Evolutionary conservation across 306 rosid genomes (phyloP), one percentile per base, ranked within the genome.

Genomic region (Betula pendula): DNA sequence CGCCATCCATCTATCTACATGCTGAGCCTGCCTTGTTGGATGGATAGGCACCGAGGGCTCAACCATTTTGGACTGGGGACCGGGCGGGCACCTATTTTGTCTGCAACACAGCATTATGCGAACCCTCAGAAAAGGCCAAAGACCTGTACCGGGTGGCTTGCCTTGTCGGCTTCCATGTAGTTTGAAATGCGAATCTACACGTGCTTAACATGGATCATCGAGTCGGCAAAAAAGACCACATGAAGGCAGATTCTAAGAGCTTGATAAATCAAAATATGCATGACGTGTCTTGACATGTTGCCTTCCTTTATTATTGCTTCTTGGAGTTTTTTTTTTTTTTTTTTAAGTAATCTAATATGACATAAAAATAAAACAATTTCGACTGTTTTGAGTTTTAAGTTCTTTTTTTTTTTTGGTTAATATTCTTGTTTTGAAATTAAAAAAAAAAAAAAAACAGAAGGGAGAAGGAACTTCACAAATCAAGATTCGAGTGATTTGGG

Each of bases 21-120:
- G 35, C 29, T 70, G 4, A 70, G 6, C 19, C 29, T 82, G 91
- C 81, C 67, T 72, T 62, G 91, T 85, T 88, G 91, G 94, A 83
- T 83, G 91, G 93, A 92, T 88, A 84, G 79, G 70, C 73, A 78
- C 62, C 15, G 42, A 42, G 71, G 63, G 29, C 22, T 42, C 19
- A 38, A 72, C 75, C 81, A 70, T n/a, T 59, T 75, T 77, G 81
- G 88, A 77, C 71, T 22, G 45, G 63, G 47, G 16, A 11, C 49
- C 49, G 51, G 2, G 63, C 4, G 29, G 81, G 75, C 80, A 12
- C 19, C 68, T 82, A 20, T 76, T 87, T 89, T 87, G 92, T 89
- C 79, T 60, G 51, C 0, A 73, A 83, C 81, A 27, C 83, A 53
- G 73, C 65, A 16, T 22, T 17, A 22, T 82, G 52, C 74, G 31